phyloP scores from a whole-genome alignment of 106 monocot species.

The Agapanthus africanus region DNA sequence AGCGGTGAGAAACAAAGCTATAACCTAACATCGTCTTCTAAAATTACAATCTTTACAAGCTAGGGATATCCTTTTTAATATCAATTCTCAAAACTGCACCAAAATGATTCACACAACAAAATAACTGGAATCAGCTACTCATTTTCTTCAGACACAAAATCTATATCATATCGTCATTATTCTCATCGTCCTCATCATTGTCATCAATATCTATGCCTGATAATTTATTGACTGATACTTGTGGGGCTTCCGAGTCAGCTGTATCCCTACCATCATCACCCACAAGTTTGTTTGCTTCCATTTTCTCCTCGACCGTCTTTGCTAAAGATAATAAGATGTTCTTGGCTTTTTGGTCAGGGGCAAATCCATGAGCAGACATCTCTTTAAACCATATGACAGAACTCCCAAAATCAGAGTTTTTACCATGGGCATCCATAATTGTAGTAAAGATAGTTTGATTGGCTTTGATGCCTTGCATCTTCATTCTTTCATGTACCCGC shows the following conservation, averaged over 20 bases:
- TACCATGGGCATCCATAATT: conserved; percentile 92
- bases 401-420: conserved; percentile 73
- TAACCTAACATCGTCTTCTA: too few species aligned
- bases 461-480: conserved; percentile 54
- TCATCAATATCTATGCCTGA: conserved; percentile 17
- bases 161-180: conserved; percentile 21
- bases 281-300: conserved; percentile 65
- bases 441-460: conserved; percentile 90
- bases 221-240: background rate
- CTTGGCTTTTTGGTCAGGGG: conserved; percentile 85
- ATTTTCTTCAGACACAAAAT: conserved; percentile 33
- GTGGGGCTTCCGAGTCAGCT: conserved; percentile 2
- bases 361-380: conserved; percentile 58
- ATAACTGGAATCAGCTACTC: too few species aligned
- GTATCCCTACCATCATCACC: conserved; percentile 23
- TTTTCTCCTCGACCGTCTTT: conserved; percentile 50
- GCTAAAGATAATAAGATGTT: conserved; percentile 84
- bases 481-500: conserved; percentile 78
- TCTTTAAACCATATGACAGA: conserved; percentile 87
- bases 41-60: too few species aligned
- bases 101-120: too few species aligned
- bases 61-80: too few species aligned
- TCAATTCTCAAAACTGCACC: too few species aligned
- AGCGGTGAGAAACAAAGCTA: too few species aligned
- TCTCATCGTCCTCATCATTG: conserved; percentile 24